Evolutionary conservation across 345 rosid genomes (phyloP).

Genomic region (Gossypium australe): DNA sequence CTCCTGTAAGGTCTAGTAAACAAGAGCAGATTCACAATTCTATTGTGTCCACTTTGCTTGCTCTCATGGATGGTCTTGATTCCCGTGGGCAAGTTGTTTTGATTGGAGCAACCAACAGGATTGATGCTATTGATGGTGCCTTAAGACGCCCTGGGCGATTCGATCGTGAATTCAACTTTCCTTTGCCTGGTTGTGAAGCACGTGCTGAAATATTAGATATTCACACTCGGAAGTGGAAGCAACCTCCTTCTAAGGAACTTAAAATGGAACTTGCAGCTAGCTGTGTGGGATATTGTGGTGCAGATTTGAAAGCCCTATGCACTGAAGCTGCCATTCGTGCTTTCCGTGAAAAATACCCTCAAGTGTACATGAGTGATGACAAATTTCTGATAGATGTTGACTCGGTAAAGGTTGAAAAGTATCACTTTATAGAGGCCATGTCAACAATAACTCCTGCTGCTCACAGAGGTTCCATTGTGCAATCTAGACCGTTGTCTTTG

Average conservation of each 20-base stretch:
- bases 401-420: slow-evolving; percentile 74
- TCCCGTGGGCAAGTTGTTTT: slow-evolving; percentile 99
- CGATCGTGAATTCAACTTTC: slow-evolving; percentile 96
- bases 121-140: slow-evolving; percentile 99
- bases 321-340: slow-evolving; percentile 99
- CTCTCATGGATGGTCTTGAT: slow-evolving; percentile 99
- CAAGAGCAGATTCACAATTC: slow-evolving; percentile 99
- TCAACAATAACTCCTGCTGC: slow-evolving; percentile 97
- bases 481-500: slow-evolving; percentile 87
- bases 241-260: slow-evolving; percentile 81
- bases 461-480: slow-evolving; percentile 93
- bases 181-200: slow-evolving; percentile 97
- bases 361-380: slow-evolving; percentile 97
- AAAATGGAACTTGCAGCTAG: slow-evolving; percentile 90
- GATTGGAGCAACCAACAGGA: slow-evolving; percentile 99
- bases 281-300: slow-evolving; percentile 99
- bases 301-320: slow-evolving; percentile 93
- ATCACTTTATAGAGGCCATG: slow-evolving; percentile 95
- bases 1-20: slow-evolving; percentile 98
- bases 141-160: slow-evolving; percentile 99
- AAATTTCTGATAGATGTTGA: slow-evolving; percentile 93
- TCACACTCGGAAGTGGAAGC: slow-evolving; percentile 97
- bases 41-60: slow-evolving; percentile 95
- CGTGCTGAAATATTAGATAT: slow-evolving; percentile 94
- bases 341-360: slow-evolving; percentile 97